A percentile compares a stretch with the other conserved stretches of the same genome.
Conservation (phyloP, 768 basidiomycete species). For the Tricholoma sp. region DNA sequence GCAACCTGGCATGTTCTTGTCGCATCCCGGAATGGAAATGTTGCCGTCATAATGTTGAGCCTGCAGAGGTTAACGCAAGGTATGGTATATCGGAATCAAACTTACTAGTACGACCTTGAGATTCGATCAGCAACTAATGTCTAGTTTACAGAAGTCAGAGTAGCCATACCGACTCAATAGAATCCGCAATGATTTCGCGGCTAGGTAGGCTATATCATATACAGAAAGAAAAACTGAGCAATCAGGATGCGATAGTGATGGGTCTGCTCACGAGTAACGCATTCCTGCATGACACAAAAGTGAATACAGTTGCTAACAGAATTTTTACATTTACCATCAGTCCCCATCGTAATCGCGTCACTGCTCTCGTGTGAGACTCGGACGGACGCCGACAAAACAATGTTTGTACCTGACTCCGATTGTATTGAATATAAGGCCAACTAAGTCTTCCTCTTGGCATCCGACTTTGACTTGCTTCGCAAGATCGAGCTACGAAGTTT, state of each 20-base stretch:
- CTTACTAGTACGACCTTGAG: slow-evolving; percentile 53
- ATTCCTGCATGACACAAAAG: slow-evolving; percentile 48
- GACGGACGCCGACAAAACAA: neutral
- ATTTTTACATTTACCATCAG: slow-evolving; percentile 53
- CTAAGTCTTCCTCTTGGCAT: slow-evolving; percentile 73
- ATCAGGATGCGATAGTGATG: neutral
- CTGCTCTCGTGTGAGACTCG: slow-evolving; percentile 26
- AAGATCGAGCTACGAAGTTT: slow-evolving; percentile 56
- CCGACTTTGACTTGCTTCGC: slow-evolving; percentile 78
- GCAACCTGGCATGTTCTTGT: slow-evolving; percentile 92
- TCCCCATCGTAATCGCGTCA: slow-evolving; percentile 89
- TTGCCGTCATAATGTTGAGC: slow-evolving; percentile 89
- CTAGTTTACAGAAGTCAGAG: neutral
- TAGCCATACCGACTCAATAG: slow-evolving; percentile 70
- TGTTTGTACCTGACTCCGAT: slow-evolving; percentile 72
- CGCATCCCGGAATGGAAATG: slow-evolving; percentile 83
- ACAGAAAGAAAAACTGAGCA: neutral
- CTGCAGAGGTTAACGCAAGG: slow-evolving; percentile 26
- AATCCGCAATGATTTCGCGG: slow-evolving; percentile 88
- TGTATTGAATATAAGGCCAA: slow-evolving; percentile 82
- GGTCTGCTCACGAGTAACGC: slow-evolving; percentile 72
- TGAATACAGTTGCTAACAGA: neutral
- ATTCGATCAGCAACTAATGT: neutral
- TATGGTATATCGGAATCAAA: neutral
- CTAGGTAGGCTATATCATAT: slow-evolving; percentile 59